Evolutionary conservation across 257 asterid genomes (phyloP).

Genomic region (Solanum acaule): DNA sequence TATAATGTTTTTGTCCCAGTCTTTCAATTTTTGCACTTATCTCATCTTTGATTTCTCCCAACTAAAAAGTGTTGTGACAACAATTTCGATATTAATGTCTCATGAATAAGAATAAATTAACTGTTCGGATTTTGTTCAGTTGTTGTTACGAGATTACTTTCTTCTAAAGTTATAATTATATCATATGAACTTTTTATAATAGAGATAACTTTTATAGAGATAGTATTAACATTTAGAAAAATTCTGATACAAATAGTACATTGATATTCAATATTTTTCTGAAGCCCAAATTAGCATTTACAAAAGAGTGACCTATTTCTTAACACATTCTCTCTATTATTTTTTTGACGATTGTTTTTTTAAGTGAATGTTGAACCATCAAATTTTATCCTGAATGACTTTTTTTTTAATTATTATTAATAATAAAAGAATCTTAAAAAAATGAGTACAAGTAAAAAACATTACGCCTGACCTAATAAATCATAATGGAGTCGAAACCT

Average conservation of each 20-base stretch:
- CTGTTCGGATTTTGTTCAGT: too few relatives aligned
- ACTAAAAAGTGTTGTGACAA: background rate
- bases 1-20: background rate
- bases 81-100: background rate
- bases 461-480: too few relatives aligned
- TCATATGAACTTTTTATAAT: too few relatives aligned
- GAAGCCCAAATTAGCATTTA: background rate
- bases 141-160: background rate
- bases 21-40: background rate
- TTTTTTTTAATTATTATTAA: too few relatives aligned
- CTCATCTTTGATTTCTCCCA: too few relatives aligned
- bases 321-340: background rate
- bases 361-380: too few relatives aligned
- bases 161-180: too few relatives aligned
- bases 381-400: too few relatives aligned
- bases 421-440: too few relatives aligned
- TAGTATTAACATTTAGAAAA: background rate
- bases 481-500: too few relatives aligned
- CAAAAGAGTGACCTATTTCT: background rate
- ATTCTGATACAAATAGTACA: background rate
- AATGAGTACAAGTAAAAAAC: too few relatives aligned
- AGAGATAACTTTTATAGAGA: background rate
- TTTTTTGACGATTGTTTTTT: too few relatives aligned
- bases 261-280: background rate
- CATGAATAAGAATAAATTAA: background rate